Percentiles rank a stretch among this genome's conserved stretches.
Evolutionary conservation across 768 basidiomycete genomes (phyloP).

Genomic region (Termitomyces sp.): DNA sequence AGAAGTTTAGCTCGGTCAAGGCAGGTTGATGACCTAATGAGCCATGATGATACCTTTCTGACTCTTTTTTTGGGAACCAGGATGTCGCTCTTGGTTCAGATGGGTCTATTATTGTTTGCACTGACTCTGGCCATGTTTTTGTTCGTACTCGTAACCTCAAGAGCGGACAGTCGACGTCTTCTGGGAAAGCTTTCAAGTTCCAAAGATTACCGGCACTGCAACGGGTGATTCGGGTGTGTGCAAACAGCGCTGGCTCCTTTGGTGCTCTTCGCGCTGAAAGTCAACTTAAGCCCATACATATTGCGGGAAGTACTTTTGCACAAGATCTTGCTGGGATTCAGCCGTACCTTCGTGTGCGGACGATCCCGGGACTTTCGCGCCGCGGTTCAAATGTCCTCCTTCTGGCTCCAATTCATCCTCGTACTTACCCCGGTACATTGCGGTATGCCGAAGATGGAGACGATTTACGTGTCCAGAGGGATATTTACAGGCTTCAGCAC

Average conservation of each 20-base stretch:
- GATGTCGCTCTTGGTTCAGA: constrained; percentile 89
- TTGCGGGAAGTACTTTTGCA: constrained; percentile 50
- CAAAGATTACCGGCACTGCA: constrained; percentile 77
- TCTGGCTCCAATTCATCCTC: not conserved
- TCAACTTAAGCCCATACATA: constrained; percentile 44
- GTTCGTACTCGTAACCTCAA: constrained; percentile 59
- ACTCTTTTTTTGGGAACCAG: constrained; percentile 24
- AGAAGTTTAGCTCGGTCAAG: constrained; percentile 79
- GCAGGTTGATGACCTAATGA: constrained; percentile 28
- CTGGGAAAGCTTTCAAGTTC: constrained; percentile 64
- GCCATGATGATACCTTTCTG: not conserved
- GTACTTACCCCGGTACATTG: not conserved
- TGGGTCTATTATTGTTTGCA: constrained; percentile 87
- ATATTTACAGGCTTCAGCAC: constrained; percentile 26
- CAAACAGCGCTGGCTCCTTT: constrained; percentile 84
- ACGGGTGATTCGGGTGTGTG: constrained; percentile 77
- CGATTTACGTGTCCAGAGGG: constrained; percentile 29
- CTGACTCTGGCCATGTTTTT: constrained; percentile 92
- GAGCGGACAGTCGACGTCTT: constrained; percentile 17
- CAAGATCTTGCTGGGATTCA: constrained; percentile 62
- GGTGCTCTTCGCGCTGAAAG: constrained; percentile 79
- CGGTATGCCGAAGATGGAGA: constrained; percentile 26
- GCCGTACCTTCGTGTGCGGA: constrained; percentile 45
- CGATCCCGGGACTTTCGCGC: not conserved
- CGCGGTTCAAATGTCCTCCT: not conserved